Base-by-base conservation (phyloP, 805 yeast genomes). In the Komagataella ulmi region DNA sequence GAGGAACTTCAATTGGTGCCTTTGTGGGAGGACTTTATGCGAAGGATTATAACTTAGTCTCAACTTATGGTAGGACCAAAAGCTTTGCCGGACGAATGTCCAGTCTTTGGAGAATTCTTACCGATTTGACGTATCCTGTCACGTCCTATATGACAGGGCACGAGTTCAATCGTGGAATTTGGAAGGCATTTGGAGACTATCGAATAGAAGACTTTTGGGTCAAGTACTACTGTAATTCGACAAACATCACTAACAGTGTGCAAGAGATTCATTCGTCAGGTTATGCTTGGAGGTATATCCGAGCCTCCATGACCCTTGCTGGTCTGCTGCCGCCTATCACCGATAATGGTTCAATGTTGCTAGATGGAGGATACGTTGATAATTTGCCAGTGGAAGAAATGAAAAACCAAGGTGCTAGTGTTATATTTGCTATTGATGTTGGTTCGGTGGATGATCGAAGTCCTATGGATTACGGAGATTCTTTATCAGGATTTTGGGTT, bases 151-250 rank as follows among this genome's bases (percentile, higher is more conserved):
- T 95, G 8, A 93, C 99, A 1, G 99, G 99, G 0, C 96, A 93
- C 65, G 98, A 89, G 65, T 91, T 91, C 66, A 91, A 91, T 65
- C 74, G 98, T 57, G 98, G 99, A 49, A 80, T 91, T n/a, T 93
- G 97, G 97, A 91, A 93, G 65, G 80, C 88, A 0, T 86, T 91
- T 69, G 97, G 98, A 0, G 91, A 88, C 56, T 77, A 83, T 12
- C 82, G 96, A 59, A 88, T 91, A 57, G 99, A 91, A 63, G 99
- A 91, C 63, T 91, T 91, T 64, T 91, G 99, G 99, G 75, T 91
- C 54, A 81, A 77, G 55, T 91, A 79, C 64, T 91, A 79, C 62
- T 82, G 93, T 60, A 91, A 93, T 62, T 88, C 98, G 1, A 91
- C 99, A 14, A 91, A 91, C 62, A 88, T 91, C 51, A 93, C 99